phyloP scores from a whole-genome alignment of 345 rosid genomes.

The Dovyalis caffra region DNA sequence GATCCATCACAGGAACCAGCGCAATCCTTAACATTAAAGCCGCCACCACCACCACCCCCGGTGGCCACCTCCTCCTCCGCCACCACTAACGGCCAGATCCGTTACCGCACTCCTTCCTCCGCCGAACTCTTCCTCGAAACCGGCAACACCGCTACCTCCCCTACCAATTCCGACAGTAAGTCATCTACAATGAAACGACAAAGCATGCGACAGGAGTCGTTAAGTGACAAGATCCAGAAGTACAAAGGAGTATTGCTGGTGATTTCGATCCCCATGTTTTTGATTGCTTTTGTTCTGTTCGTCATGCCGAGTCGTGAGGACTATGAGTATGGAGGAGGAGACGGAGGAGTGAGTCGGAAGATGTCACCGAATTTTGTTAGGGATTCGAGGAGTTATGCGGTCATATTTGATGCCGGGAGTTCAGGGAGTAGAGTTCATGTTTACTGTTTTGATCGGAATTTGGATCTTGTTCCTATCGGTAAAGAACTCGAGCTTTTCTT shows the following conservation, averaged over 20 bases:
- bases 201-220: constrained; percentile 44
- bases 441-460: constrained; percentile 75
- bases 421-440: constrained; percentile 98
- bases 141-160: constrained; percentile 33
- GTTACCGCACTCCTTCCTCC: constrained; percentile 65
- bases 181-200: constrained; percentile 50
- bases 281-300: constrained; percentile 57
- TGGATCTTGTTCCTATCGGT: constrained; percentile 92
- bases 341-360: constrained; percentile 50
- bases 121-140: constrained; percentile 18
- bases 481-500: constrained; percentile 81
- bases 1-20: constrained; percentile 69
- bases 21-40: constrained; percentile 62
- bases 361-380: constrained; percentile 35
- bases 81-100: constrained; percentile 79
- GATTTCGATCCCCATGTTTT: constrained; percentile 61
- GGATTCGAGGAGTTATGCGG: constrained; percentile 56
- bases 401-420: constrained; percentile 91
- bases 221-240: constrained; percentile 77
- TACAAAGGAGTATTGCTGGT: constrained; percentile 60
- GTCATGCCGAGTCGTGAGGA: constrained; percentile 53
- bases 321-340: constrained; percentile 42
- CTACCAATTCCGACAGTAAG: constrained; percentile 39
- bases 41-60: constrained; percentile 35
- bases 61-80: constrained; percentile 30